Evolutionary conservation across 495 filamentous ascomycete species (phyloP).

Genomic region (Aspergillus conjunctus): DNA sequence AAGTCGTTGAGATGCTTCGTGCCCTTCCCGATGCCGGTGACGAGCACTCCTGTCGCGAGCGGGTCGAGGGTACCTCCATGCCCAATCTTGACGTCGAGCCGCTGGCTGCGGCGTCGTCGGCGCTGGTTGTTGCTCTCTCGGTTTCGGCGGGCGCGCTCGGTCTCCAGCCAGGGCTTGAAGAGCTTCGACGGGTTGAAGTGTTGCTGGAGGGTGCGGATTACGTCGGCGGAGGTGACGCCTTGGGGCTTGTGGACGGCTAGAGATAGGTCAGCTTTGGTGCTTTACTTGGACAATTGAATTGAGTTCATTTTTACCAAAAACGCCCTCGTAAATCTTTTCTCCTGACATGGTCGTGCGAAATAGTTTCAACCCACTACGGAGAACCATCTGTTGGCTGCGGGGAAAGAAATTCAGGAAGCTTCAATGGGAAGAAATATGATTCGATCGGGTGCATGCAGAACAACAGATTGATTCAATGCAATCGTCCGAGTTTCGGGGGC

Average conservation of each 20-base stretch:
- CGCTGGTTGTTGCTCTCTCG: constrained; percentile 57
- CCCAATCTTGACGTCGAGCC: constrained; percentile 83
- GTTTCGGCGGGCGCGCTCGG: constrained; percentile 54
- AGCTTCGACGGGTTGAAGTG: constrained; percentile 78
- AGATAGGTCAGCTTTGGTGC: neutral
- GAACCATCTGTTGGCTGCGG: constrained; percentile 31
- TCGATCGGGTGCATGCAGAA: neutral
- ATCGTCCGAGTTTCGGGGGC: neutral
- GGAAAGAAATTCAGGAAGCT: constrained; percentile 10
- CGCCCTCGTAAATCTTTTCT: constrained; percentile 69
- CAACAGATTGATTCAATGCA: neutral
- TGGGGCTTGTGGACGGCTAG: constrained; percentile 90
- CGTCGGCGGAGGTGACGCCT: constrained; percentile 81
- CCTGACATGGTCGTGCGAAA: constrained; percentile 56
- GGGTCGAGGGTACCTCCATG: constrained; percentile 97
- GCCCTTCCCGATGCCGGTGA: constrained; percentile 82
- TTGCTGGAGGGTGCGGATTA: constrained; percentile 77
- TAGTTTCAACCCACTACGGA: constrained; percentile 34
- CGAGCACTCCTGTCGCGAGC: constrained; percentile 87
- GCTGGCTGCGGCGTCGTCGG: constrained; percentile 54
- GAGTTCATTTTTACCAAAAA: constrained; percentile 58
- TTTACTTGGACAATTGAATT: neutral
- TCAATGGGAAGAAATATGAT: neutral
- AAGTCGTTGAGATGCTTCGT: constrained; percentile 81
- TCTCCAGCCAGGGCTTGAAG: constrained; percentile 72